Percentiles rank a stretch among this genome's conserved stretches.
Evolutionary conservation across 306 rosid genomes (phyloP).

Genomic region (Canavalia gladiata): DNA sequence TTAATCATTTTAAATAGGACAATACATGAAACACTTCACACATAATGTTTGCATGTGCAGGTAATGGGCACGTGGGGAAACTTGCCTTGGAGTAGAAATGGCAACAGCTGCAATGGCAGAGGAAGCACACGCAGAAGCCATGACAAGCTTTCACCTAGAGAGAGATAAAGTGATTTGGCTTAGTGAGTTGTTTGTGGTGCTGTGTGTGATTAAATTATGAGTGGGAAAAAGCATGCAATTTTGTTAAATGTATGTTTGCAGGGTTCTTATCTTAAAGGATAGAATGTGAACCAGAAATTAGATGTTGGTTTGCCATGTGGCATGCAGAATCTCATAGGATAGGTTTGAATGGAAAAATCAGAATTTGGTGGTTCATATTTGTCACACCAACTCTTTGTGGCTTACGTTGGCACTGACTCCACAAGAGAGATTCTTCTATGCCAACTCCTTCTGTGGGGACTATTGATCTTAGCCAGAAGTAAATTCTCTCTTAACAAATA

Average conservation of each 20-base stretch:
- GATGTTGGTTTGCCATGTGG: conserved; percentile 48
- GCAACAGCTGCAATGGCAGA: conserved; percentile 57
- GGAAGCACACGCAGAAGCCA: conserved; percentile 56
- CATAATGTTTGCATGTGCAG: not conserved
- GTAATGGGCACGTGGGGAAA: not conserved
- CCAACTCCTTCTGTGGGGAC: not conserved
- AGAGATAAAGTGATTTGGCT: conserved; percentile 8
- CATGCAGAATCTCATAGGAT: conserved; percentile 50
- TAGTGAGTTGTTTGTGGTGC: not conserved
- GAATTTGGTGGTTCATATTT: conserved; percentile 49
- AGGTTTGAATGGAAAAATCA: conserved; percentile 46
- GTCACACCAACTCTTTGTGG: conserved; percentile 32
- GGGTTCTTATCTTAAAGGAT: conserved; percentile 49
- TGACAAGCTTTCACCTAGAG: conserved; percentile 20
- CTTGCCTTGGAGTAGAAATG: conserved; percentile 57
- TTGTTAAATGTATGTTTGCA: conserved; percentile 38
- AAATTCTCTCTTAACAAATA: not conserved
- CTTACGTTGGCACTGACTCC: conserved; percentile 16
- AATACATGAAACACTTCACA: conserved; percentile 1
- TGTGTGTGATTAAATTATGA: conserved; percentile 21
- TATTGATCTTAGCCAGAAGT: not conserved
- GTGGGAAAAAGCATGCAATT: conserved; percentile 32
- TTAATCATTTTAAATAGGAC: not conserved
- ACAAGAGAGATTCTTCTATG: conserved; percentile 38
- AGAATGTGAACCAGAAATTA: conserved; percentile 37